Percentiles rank a stretch among this genome's conserved stretches.
phyloP scores from a whole-genome alignment of 805 yeast genomes.

The Myxozyma kluyveri region DNA sequence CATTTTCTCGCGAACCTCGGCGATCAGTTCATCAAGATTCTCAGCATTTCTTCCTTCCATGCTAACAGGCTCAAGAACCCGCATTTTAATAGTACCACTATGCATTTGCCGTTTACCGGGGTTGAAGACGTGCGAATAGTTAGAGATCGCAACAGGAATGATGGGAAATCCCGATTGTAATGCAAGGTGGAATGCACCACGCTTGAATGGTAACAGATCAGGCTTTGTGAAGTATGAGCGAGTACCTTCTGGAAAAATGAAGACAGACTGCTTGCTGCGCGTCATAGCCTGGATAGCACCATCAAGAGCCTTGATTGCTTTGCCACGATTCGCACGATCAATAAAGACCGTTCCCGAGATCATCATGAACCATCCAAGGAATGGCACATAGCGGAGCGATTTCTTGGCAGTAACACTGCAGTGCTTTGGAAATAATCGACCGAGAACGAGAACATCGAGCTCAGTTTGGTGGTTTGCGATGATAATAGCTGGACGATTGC shows the following conservation, averaged over 20 bases:
- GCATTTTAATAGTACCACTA: conserved; percentile 61
- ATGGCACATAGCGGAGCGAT: conserved; percentile 77
- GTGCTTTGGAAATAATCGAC: conserved; percentile 78
- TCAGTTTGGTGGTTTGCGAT: conserved; percentile 86
- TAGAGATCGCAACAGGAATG: conserved; percentile 82
- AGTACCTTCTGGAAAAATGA: conserved; percentile 97
- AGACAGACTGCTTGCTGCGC: conserved; percentile 65
- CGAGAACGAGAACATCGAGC: conserved; percentile 77
- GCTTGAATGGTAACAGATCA: conserved; percentile 80
- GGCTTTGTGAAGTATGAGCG: conserved; percentile 73
- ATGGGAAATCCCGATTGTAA: conserved; percentile 87
- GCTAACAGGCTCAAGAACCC: conserved; percentile 73
- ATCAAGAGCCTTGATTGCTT: conserved; percentile 72
- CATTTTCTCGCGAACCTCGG: conserved; percentile 61
- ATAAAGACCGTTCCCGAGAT: conserved; percentile 87
- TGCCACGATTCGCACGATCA: conserved; percentile 73
- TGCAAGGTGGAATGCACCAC: conserved; percentile 98
- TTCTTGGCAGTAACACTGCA: conserved; percentile 91
- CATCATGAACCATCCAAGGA: conserved; percentile 93
- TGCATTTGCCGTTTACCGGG: conserved; percentile 62
- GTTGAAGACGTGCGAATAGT: conserved; percentile 72
- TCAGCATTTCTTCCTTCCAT: conserved; percentile 69
- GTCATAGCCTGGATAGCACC: conserved; percentile 64
- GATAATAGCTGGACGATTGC: conserved; percentile 66
- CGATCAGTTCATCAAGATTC: conserved; percentile 62